These are phyloP conservation scores for Cadophora sp. DNA, from an alignment of 2,329 filamentous ascomycete genomes.

Conservation along the genomic window DNA sequence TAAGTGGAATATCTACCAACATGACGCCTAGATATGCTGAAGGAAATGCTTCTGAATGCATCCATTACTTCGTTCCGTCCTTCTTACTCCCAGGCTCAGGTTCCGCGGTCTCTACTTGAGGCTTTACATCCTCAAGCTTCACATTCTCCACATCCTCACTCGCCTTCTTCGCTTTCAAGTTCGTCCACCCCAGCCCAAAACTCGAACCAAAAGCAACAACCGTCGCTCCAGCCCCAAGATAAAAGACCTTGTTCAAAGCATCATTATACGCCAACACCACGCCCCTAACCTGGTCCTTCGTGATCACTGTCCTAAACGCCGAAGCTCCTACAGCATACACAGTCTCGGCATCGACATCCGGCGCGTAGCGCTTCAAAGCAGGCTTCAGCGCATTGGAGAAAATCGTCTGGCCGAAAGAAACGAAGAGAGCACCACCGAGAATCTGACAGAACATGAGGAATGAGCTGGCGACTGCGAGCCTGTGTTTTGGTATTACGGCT, in stretches of 20 bases:
- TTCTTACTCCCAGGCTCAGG: not conserved
- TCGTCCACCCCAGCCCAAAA: constrained; percentile 32
- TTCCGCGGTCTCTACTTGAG: not conserved
- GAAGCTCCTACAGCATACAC: constrained; percentile 52
- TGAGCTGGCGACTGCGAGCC: constrained; percentile 46
- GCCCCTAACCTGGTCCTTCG: constrained; percentile 43
- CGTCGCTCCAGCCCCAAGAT: constrained; percentile 28
- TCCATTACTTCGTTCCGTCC: not conserved
- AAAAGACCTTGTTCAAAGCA: constrained; percentile 37
- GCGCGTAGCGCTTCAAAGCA: constrained; percentile 46
- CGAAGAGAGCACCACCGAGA: constrained; percentile 44
- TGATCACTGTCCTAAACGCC: constrained; percentile 47
- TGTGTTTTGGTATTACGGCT: constrained; percentile 38
- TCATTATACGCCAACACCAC: constrained; percentile 52
- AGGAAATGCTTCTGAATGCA: too few relatives aligned
- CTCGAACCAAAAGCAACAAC: constrained; percentile 20
- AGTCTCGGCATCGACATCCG: constrained; percentile 41
- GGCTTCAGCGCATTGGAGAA: constrained; percentile 40
- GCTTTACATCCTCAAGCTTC: constrained; percentile 1
- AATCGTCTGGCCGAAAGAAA: constrained; percentile 44
- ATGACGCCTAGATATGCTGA: not conserved
- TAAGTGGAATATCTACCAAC: not conserved
- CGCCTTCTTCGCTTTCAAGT: constrained; percentile 25
- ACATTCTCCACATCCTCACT: constrained; percentile 10
- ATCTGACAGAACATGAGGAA: constrained; percentile 47